Base-by-base conservation (phyloP, 2,329 filamentous ascomycete species). In the Mycogone perniciosa region DNA sequence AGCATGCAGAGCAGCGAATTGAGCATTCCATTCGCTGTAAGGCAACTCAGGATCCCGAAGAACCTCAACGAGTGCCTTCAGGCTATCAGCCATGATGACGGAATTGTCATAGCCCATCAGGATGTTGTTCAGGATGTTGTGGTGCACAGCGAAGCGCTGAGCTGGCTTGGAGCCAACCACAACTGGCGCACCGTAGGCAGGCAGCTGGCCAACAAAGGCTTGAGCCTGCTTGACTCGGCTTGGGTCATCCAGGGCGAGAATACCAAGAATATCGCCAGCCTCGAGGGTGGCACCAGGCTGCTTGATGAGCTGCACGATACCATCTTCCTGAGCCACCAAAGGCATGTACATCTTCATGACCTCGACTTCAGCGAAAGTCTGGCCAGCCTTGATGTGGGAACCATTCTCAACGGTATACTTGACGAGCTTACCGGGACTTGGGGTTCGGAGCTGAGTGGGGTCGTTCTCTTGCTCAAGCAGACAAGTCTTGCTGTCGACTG, bases 321-420 rank as follows among this genome's bases (percentile, higher is more conserved):
- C 93, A 62, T 96, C 93, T 70, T 99, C 93, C 66, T 91, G 86
- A 3, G 93, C 88, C 55, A 99, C 81, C 50, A 99, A 79, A 64
- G 93, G 93, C 93, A 99, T 99, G 80, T 97, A 97, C 93, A 99
- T 99, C 81, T 99, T 99, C 93, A 99, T 99, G 72, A 99, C 93
- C 73, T 99, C 93, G 38, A 99, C 92, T 71, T 99, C 93, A 50
- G 93, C 93, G 65, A 90, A 99, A 33, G 92, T 78, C 70, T 97
- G 88, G 51, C 92, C 92, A 61, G 95, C 89, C 70, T 83, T 86
- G 70, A 99, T 84, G 68, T 99, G 93, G 60, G 90, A 81, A 54
- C 93, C 93, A 64, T 95, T 97, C 70, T 96, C 93, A 2, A 99
- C 88, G 1, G 89, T 88, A 72, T 93, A 99, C 75, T 96, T 96